Evolutionary conservation across 352 stramenopile genomes (phyloP), one percentile per base, ranked within the genome.

Genomic region (Thraustotheca clavata): DNA sequence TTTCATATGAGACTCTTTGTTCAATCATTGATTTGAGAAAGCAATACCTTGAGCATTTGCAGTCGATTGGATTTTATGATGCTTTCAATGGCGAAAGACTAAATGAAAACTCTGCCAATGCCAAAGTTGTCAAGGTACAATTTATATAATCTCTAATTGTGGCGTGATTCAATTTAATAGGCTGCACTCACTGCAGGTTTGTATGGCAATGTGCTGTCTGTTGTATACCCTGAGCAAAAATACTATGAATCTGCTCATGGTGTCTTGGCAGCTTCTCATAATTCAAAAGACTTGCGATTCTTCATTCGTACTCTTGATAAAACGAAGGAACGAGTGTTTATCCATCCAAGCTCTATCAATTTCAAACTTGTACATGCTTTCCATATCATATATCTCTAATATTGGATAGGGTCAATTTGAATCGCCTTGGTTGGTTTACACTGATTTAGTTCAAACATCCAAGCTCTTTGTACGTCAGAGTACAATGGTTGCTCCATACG

Each of bases 391-490:
- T 9, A 11, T 12, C 41, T 59, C 40, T 26, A 55, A 55, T 59
- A 89, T 94, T 60, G 69, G 67, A 8, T 79, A 97, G 59, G 86
- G 88, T 31, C 81, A 91, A 63, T 99, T 97, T 71, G 91, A 94
- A 62, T 98, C 89, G 69, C 96, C 95, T 33, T 98, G 94, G 91
- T 70, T 99, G 33, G 74, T 99, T 16, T 99, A 98, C 73, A 88
- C 92, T 67, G 84, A 96, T 43, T 73, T 98, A 50, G 87, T 98
- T 39, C 96, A 98, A 71, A 99, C 96, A 0, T 97, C 87, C 49
- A 98, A 98, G 76, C 70, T 98, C 8, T 99, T 98, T 72, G 80
- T 99, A 18, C 89, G 95, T 49, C 96, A 99, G 73, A 93, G 83
- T 38, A 98, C 96, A 12, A 98, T 99, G 82, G 96, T 98, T 63